Conservation (phyloP, 1,284 basidiomycete species). For the Ceratobasidium sp. region DNA sequence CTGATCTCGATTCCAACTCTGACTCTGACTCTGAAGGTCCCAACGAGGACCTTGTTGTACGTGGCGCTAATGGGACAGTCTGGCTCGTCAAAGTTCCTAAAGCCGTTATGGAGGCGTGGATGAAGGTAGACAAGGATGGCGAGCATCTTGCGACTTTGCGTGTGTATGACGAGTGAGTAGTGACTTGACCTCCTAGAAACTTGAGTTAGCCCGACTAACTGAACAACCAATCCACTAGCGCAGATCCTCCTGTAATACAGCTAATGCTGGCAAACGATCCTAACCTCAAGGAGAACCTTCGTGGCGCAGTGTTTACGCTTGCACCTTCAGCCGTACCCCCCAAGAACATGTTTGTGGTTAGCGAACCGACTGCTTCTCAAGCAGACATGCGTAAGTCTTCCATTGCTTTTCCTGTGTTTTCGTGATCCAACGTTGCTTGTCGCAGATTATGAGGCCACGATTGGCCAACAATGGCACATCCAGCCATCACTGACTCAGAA, state of each 20-base stretch:
- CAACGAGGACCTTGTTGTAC: conserved; percentile 39
- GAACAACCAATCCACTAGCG: conserved; percentile 19
- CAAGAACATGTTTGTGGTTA: conserved; percentile 41
- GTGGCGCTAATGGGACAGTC: conserved; percentile 30
- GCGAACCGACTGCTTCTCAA: conserved; percentile 17
- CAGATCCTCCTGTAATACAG: conserved; percentile 21
- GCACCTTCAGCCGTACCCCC: conserved; percentile 61
- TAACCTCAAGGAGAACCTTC: conserved; percentile 36
- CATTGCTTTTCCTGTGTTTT: background rate
- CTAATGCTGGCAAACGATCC: conserved; percentile 42
- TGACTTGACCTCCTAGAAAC: conserved; percentile 45
- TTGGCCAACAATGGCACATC: conserved; percentile 37
- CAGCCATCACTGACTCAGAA: conserved; percentile 37
- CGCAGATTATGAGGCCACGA: conserved; percentile 13
- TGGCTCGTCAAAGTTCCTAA: conserved; percentile 58
- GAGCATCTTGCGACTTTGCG: conserved; percentile 77
- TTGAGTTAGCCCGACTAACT: conserved; percentile 70
- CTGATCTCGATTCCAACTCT: conserved; percentile 34
- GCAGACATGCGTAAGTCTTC: conserved; percentile 34
- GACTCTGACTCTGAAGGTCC: conserved; percentile 41
- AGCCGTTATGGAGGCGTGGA: conserved; percentile 66
- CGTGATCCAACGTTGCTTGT: background rate
- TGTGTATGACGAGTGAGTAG: conserved; percentile 70
- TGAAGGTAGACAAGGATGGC: conserved; percentile 61
- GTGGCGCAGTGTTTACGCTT: conserved; percentile 67